Base-by-base conservation (phyloP, 2,329 filamentous ascomycete genomes). In the Hirsutella minnesotensis region DNA sequence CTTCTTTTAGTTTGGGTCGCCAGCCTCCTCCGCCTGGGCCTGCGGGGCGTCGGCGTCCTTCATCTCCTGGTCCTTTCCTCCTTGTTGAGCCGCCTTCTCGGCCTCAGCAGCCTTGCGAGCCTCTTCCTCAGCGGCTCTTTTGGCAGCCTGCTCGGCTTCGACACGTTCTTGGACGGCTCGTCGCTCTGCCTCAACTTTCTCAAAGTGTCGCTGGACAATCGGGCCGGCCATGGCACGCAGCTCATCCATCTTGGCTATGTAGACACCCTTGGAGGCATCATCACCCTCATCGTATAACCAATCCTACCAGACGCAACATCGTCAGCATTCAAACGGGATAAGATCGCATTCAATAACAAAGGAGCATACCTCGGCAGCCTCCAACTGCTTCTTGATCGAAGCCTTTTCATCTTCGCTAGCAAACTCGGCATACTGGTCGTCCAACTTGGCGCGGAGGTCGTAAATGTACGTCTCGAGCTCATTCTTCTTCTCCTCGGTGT, bases 401-500 rank as follows among this genome's bases (percentile, higher is more conserved):
- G 79, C 69, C 77, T 95, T 95, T 78, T 96, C 90, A 39, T 94
- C 86, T 5, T 95, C 89, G 56, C 71, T 92, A 49, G 86, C 83
- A 51, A 95, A 88, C 40, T 94, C 86, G 51, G 87, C 71, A 63
- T 94, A 95, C 54, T 87, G 77, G 56, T 94, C 88, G 53, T 95
- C 87, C 41, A 96, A 78, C 79, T 95, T 95, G 68, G 87, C 87
- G 55, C 90, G 85, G 61, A 95, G 77, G 58, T 96, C 89, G 69
- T 98, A 98, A 68, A 96, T 95, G 69, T 83, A 94, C 20, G 86
- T 81, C 75, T 98, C 92, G 42, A 98, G 85, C 69, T 96, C 90
- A 72, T 98, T 98, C 86, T 96, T 98, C 80, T 94, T 94, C 73
- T 96, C 88, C 63, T 96, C 92, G 31, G 92, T 98, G 64, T 96